Conservation (phyloP, 805 yeast species). For the Barnettozyma sp. region DNA sequence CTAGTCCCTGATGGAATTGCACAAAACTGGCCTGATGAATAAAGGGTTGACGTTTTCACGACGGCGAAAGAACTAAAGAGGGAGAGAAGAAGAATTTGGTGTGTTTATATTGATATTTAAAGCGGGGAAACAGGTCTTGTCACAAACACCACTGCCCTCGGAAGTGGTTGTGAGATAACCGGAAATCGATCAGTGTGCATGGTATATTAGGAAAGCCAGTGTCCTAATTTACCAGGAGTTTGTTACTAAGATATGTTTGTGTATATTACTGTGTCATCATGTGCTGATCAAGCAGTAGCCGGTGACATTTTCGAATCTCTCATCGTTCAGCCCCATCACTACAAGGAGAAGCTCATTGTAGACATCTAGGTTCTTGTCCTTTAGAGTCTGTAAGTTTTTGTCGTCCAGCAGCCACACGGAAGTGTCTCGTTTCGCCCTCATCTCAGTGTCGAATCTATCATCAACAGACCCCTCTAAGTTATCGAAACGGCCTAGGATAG, state of each 20-base stretch:
- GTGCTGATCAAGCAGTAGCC: conserved; percentile 68
- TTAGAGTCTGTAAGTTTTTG: conserved; percentile 38
- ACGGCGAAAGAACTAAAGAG: too few relatives aligned
- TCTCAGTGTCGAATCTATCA: conserved; percentile 37
- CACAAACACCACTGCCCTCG: too few relatives aligned
- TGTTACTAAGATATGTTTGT: not conserved
- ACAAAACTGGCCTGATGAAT: too few relatives aligned
- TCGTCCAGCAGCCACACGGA: conserved; percentile 62
- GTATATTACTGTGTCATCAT: not conserved
- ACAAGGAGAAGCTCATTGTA: conserved; percentile 60
- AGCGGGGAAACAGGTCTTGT: too few relatives aligned
- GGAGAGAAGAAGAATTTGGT: too few relatives aligned
- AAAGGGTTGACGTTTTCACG: too few relatives aligned
- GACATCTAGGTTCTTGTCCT: conserved; percentile 42
- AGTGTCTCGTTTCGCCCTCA: conserved; percentile 53
- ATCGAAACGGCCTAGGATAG: conserved; percentile 43
- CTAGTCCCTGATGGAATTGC: too few relatives aligned
- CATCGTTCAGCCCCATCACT: conserved; percentile 56
- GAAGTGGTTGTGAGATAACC: too few relatives aligned
- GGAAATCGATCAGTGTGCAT: not conserved
- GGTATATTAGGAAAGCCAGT: too few relatives aligned
- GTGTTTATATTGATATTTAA: too few relatives aligned
- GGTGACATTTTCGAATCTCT: conserved; percentile 66
- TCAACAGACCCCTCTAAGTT: conserved; percentile 26
- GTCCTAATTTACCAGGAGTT: not conserved